Conservation (phyloP, 2,329 filamentous ascomycete species). For the Knufia petricola region DNA sequence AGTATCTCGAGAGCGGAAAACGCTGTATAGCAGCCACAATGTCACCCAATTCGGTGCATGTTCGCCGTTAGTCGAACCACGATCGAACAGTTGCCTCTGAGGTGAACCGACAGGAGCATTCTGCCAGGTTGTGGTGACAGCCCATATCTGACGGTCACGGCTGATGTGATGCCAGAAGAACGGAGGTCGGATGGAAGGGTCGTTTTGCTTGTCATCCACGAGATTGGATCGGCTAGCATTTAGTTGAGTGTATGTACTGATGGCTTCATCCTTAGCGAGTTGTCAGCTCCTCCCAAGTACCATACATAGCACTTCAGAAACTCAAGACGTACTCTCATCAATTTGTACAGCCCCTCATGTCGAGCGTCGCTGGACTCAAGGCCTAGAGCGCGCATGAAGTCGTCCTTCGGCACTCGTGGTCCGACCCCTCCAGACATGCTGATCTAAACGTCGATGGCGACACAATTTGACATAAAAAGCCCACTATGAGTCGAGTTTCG, state of each 20-base stretch:
- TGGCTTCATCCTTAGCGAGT: constrained; percentile 34
- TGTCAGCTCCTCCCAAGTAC: constrained; percentile 9
- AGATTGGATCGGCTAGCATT: constrained; percentile 33
- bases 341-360: constrained; percentile 36
- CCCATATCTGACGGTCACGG: constrained; percentile 34
- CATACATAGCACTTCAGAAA: no score
- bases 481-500: constrained; percentile 14
- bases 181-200: constrained; percentile 31
- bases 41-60: constrained; percentile 40
- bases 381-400: constrained; percentile 37
- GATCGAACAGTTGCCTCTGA: constrained; percentile 33
- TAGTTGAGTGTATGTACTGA: constrained; percentile 33
- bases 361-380: constrained; percentile 33
- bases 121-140: constrained; percentile 34
- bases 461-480: constrained; percentile 9
- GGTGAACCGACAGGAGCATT: constrained; percentile 29
- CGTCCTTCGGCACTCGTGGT: constrained; percentile 37
- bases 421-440: constrained; percentile 26
- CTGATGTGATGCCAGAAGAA: constrained; percentile 41
- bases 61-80: constrained; percentile 33
- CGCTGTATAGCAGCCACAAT: constrained; percentile 38
- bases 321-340: constrained; percentile 33
- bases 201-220: constrained; percentile 31
- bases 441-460: constrained; percentile 16
- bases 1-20: constrained; percentile 38